A percentile compares a stretch with the other conserved stretches of the same genome.
phyloP scores from a whole-genome alignment of 2,329 filamentous ascomycete species.

The Tolypocladium inflatum region DNA sequence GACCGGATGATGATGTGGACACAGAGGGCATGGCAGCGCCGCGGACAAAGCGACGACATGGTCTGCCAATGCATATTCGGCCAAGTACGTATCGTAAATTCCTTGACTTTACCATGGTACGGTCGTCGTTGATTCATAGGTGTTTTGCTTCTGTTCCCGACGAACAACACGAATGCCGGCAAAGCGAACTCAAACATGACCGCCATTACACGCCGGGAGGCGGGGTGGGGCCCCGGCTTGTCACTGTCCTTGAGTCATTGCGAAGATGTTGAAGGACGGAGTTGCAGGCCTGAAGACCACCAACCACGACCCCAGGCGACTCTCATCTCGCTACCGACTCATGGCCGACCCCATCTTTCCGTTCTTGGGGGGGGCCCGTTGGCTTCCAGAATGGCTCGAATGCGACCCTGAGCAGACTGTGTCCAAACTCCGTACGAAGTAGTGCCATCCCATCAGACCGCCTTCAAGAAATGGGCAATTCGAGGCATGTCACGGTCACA shows the following conservation, averaged over 20 bases:
- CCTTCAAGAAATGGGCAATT: no score
- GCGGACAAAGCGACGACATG: not conserved
- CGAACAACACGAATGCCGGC: not conserved
- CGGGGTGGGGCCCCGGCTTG: not conserved
- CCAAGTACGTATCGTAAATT: not conserved
- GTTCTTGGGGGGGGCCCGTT: not conserved
- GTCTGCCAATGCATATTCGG: not conserved
- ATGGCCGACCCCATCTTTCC: not conserved
- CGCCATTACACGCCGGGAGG: not conserved
- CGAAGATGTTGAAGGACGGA: not conserved
- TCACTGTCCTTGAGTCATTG: not conserved
- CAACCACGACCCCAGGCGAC: not conserved
- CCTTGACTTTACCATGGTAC: no score
- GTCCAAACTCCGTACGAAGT: not conserved
- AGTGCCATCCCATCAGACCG: not conserved
- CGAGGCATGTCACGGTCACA: not conserved
- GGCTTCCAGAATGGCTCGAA: conserved; percentile 1
- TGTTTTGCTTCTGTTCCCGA: not conserved
- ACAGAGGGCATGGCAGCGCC: not conserved
- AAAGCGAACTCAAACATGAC: not conserved
- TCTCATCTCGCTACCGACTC: conserved; percentile 1
- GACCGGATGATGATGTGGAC: not conserved
- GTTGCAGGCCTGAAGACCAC: not conserved
- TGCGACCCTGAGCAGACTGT: not conserved
- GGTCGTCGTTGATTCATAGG: not conserved